phyloP scores from a whole-genome alignment of 2,329 filamentous ascomycete genomes.

The Colletotrichum karsti region DNA sequence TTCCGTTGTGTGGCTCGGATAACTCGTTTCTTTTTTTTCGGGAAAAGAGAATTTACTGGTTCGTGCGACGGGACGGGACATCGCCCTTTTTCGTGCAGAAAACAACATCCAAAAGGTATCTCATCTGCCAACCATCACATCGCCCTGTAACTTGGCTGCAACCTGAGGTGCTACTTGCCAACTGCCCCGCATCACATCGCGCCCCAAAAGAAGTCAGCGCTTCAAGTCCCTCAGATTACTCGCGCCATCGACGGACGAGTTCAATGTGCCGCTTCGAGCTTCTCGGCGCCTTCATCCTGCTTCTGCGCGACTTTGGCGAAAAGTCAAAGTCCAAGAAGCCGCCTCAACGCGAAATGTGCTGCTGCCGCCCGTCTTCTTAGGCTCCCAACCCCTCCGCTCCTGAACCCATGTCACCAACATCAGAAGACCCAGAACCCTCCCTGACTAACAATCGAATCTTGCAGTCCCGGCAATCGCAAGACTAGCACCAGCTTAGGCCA shows the following conservation, averaged over 20 bases:
- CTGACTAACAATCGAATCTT: conserved; percentile 2
- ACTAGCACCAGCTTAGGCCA: neutral
- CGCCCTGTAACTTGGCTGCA: neutral
- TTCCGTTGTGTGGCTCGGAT: conserved; percentile 22
- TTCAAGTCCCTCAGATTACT: neutral
- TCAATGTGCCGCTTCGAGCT: conserved; percentile 66
- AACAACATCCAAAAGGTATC: conserved; percentile 1
- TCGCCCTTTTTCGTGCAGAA: neutral
- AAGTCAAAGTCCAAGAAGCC: conserved; percentile 45
- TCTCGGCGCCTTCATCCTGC: conserved; percentile 58
- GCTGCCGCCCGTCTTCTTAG: conserved; percentile 25
- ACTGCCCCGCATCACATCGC: neutral
- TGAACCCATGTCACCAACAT: neutral
- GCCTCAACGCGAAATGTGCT: conserved; percentile 19
- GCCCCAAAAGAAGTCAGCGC: neutral
- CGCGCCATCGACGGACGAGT: neutral
- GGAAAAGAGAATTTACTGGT: neutral
- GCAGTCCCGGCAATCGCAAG: neutral
- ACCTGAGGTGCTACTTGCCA: neutral
- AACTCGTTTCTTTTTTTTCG: neutral
- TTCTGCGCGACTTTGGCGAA: conserved; percentile 52
- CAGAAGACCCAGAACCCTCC: neutral
- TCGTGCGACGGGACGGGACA: neutral
- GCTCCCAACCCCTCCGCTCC: neutral
- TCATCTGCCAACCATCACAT: conserved; percentile 6